Evolutionary conservation across 2,329 filamentous ascomycete genomes (phyloP).

Genomic region (Exophiala sideris): DNA sequence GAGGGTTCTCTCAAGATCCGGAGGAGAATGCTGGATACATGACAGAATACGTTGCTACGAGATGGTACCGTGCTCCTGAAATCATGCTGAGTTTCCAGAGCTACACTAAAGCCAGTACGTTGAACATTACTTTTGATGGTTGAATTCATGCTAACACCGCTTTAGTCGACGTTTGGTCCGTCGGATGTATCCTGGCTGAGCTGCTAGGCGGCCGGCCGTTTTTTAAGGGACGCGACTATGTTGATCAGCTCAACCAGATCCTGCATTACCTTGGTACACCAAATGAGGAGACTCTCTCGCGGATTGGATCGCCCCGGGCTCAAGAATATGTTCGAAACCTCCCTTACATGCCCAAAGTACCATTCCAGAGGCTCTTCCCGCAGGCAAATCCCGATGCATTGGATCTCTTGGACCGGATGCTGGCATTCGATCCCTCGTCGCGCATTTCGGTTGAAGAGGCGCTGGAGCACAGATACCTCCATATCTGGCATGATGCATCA

Average conservation of each 20-base stretch:
- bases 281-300: slow-evolving; percentile 86
- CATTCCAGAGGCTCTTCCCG: slow-evolving; percentile 84
- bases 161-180: slow-evolving; percentile 96
- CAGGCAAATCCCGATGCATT: slow-evolving; percentile 94
- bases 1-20: slow-evolving; percentile 94
- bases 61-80: slow-evolving; percentile 98
- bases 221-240: slow-evolving; percentile 98
- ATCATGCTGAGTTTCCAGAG: slow-evolving; percentile 99
- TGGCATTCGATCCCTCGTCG: slow-evolving; percentile 90
- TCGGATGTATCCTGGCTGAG: slow-evolving; percentile 95
- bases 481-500: slow-evolving; percentile 97
- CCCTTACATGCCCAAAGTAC: slow-evolving; percentile 89
- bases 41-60: slow-evolving; percentile 97
- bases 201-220: slow-evolving; percentile 93
- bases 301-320: slow-evolving; percentile 90
- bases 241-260: slow-evolving; percentile 99
- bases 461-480: slow-evolving; percentile 90
- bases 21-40: slow-evolving; percentile 99
- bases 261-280: slow-evolving; percentile 96
- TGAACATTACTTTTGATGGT: slow-evolving; percentile 1
- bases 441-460: slow-evolving; percentile 94
- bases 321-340: slow-evolving; percentile 98
- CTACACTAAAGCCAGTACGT: slow-evolving; percentile 99
- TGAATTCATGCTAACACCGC: slow-evolving; percentile 5
- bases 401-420: slow-evolving; percentile 93